Evolutionary conservation across 1,284 basidiomycete species (phyloP).

Genomic region (Cryptococcus floricola): DNA sequence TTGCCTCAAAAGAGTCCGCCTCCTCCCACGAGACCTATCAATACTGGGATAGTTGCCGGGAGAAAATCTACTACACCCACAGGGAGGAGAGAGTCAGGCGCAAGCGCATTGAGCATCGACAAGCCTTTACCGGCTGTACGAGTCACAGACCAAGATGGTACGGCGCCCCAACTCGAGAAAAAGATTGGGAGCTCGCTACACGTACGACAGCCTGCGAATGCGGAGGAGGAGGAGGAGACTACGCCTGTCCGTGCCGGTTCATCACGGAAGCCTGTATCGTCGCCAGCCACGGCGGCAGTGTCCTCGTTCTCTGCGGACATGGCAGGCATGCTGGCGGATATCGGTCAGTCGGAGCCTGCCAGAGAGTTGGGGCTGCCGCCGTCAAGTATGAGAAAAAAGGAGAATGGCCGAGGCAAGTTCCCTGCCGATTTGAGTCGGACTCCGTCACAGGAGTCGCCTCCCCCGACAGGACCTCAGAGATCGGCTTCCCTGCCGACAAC

Average conservation of each 20-base stretch:
- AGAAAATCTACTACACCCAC: constrained; percentile 5
- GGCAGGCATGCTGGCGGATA: constrained; percentile 34
- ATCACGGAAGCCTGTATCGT: constrained; percentile 1
- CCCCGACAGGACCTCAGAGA: background rate
- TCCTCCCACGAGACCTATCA: too few species aligned
- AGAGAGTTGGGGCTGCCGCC: constrained; percentile 36
- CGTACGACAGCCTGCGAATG: constrained; percentile 28
- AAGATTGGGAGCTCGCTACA: constrained; percentile 12
- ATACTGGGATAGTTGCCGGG: too few species aligned
- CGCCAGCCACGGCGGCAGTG: constrained; percentile 11
- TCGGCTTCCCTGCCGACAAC: background rate
- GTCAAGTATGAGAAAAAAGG: constrained; percentile 19
- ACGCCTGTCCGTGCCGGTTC: background rate
- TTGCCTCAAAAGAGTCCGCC: too few species aligned
- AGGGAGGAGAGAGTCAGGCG: background rate
- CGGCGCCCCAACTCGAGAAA: background rate
- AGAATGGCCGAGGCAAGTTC: constrained; percentile 2
- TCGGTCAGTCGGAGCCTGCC: constrained; percentile 32
- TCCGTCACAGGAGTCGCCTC: background rate
- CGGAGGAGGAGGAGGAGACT: constrained; percentile 7
- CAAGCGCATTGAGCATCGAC: constrained; percentile 8
- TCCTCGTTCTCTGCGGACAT: constrained; percentile 42
- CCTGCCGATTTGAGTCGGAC: constrained; percentile 8
- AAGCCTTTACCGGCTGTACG: constrained; percentile 12
- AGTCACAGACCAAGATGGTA: background rate